Evolutionary conservation across 2,329 filamentous ascomycete genomes (phyloP).

Genomic region (Aspergillus latus): DNA sequence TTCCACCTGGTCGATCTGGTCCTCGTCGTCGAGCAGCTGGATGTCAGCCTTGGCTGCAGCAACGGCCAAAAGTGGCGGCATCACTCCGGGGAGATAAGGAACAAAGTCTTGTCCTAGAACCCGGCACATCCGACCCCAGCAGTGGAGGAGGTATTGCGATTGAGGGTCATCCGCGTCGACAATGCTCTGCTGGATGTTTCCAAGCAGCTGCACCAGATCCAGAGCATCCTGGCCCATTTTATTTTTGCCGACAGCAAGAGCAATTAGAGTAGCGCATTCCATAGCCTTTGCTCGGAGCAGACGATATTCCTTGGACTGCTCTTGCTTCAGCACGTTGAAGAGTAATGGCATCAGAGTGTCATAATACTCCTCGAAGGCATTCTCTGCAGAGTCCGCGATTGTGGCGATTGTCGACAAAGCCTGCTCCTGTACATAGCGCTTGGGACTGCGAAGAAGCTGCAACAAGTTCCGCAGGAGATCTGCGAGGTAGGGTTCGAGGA

Average conservation of each 20-base stretch:
- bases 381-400: slow-evolving; percentile 96
- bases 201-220: slow-evolving; percentile 82
- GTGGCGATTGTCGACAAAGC: slow-evolving; percentile 97
- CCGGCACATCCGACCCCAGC: slow-evolving; percentile 98
- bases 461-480: slow-evolving; percentile 82
- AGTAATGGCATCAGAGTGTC: slow-evolving; percentile 95
- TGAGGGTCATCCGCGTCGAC: slow-evolving; percentile 92
- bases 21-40: slow-evolving; percentile 90
- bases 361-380: slow-evolving; percentile 93
- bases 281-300: slow-evolving; percentile 94
- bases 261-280: slow-evolving; percentile 95
- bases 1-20: slow-evolving; percentile 87
- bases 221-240: slow-evolving; percentile 85
- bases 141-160: slow-evolving; percentile 95
- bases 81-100: slow-evolving; percentile 87
- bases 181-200: slow-evolving; percentile 81
- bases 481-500: slow-evolving; percentile 90
- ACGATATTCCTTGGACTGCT: slow-evolving; percentile 90
- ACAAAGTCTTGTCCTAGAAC: slow-evolving; percentile 89
- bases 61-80: slow-evolving; percentile 87
- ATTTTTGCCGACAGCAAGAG: slow-evolving; percentile 89
- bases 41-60: slow-evolving; percentile 96
- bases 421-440: slow-evolving; percentile 97
- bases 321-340: slow-evolving; percentile 82
- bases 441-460: slow-evolving; percentile 82